Conservation (phyloP, 2,329 filamentous ascomycete genomes). For the Hirsutella thompsonii region DNA sequence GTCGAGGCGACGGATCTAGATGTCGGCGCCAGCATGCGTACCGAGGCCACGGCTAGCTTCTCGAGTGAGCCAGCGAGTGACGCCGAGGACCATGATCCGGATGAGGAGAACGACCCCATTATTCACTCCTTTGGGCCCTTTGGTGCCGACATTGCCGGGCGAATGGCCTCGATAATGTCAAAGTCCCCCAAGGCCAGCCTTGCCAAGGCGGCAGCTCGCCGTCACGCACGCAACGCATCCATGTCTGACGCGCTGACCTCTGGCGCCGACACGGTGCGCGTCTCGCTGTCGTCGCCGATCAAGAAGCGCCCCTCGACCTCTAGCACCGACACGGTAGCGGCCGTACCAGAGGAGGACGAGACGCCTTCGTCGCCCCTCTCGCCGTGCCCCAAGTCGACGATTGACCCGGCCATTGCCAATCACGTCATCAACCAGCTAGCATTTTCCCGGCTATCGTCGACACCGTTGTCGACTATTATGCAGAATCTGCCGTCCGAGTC, state of each 20-base stretch:
- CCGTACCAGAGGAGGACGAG: background rate
- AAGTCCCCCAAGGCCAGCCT: slow-evolving; percentile 50
- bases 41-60: slow-evolving; percentile 38
- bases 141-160: slow-evolving; percentile 71
- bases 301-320: slow-evolving; percentile 7
- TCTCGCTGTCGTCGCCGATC: slow-evolving; percentile 9
- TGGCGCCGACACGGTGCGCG: background rate
- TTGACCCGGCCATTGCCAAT: slow-evolving; percentile 48
- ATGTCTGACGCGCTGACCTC: slow-evolving; percentile 10
- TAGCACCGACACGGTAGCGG: background rate
- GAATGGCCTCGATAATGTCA: slow-evolving; percentile 66
- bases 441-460: slow-evolving; percentile 84
- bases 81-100: slow-evolving; percentile 57
- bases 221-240: slow-evolving; percentile 10
- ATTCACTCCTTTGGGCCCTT: slow-evolving; percentile 87
- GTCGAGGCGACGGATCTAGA: slow-evolving; percentile 5
- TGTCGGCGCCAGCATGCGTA: slow-evolving; percentile 32
- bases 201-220: slow-evolving; percentile 12
- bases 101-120: slow-evolving; percentile 91
- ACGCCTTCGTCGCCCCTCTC: background rate
- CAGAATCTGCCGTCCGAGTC: slow-evolving; percentile 65
- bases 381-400: background rate
- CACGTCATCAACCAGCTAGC: slow-evolving; percentile 93
- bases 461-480: slow-evolving; percentile 79
- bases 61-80: slow-evolving; percentile 45